Percentiles rank a stretch among this genome's conserved stretches.
Conservation (phyloP, 305 asterid species). For the Fraxinus ornus region DNA sequence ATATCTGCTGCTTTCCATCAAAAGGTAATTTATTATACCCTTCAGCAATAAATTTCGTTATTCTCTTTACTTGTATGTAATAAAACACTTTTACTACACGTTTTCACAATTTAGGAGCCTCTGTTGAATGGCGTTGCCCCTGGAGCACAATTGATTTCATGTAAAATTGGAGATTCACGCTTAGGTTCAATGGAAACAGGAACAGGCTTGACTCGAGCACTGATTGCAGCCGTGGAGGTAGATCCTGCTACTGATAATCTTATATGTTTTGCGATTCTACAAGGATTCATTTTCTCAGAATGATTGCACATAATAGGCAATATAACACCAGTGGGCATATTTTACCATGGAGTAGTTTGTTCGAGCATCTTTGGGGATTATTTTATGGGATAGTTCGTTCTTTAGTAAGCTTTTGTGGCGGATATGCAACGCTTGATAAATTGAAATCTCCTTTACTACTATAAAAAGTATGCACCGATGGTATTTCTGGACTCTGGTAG, state of each 20-base stretch:
- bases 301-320: not conserved
- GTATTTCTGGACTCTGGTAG: not conserved
- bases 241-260: constrained; percentile 17
- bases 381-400: not conserved
- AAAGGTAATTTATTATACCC: constrained; percentile 48
- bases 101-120: constrained; percentile 64
- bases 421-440: not conserved
- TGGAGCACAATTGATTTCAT: constrained; percentile 95
- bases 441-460: not conserved
- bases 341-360: constrained; percentile 10
- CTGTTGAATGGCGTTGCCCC: constrained; percentile 98
- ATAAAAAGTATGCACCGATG: not conserved
- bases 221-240: constrained; percentile 96
- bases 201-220: constrained; percentile 93
- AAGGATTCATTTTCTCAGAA: not conserved
- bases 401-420: not conserved
- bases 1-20: constrained; percentile 92
- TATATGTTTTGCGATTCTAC: not conserved
- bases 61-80: constrained; percentile 5
- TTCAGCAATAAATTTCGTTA: constrained; percentile 8
- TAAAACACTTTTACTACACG: constrained; percentile 16
- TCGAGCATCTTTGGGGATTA: constrained; percentile 3
- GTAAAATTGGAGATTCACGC: constrained; percentile 97
- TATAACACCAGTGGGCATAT: not conserved
- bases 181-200: constrained; percentile 99